Conservation (phyloP, 768 basidiomycete species). For the Lentinula sp. region DNA sequence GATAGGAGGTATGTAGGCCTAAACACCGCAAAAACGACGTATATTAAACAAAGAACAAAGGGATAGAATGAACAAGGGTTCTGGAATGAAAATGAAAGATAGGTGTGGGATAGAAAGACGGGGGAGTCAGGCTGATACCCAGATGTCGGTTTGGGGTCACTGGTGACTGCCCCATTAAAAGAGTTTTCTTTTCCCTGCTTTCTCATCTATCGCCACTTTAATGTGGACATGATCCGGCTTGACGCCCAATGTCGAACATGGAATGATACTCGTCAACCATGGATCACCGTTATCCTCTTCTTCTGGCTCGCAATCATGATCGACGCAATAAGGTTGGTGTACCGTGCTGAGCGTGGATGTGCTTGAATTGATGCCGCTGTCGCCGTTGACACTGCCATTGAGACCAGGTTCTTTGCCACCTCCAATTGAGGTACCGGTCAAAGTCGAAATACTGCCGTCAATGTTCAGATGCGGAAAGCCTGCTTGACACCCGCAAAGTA, state of each 20-base stretch:
- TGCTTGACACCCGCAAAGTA: conserved; percentile 70
- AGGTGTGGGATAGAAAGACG: not conserved
- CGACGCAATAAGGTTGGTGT: conserved; percentile 33
- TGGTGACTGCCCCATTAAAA: conserved; percentile 37
- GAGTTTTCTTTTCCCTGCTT: conserved; percentile 65
- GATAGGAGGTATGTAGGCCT: not conserved
- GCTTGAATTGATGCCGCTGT: conserved; percentile 8
- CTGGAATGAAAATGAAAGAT: not conserved
- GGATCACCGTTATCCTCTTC: conserved; percentile 81
- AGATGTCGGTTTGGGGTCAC: not conserved
- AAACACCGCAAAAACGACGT: not conserved
- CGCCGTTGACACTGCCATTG: conserved; percentile 30
- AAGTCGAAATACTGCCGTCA: not conserved
- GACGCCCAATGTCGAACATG: conserved; percentile 52
- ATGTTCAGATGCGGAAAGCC: not conserved
- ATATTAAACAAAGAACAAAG: not conserved
- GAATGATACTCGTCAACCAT: conserved; percentile 74
- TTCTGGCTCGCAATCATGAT: conserved; percentile 59
- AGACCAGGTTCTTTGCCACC: conserved; percentile 20
- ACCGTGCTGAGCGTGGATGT: not conserved
- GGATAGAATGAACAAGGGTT: not conserved
- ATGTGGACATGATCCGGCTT: conserved; percentile 60
- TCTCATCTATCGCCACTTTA: conserved; percentile 71
- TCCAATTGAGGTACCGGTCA: conserved; percentile 7
- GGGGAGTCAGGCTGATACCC: not conserved